Evolutionary conservation across 139 green algal species (phyloP).

Genomic region (Mesotaenium endlicherianum): DNA sequence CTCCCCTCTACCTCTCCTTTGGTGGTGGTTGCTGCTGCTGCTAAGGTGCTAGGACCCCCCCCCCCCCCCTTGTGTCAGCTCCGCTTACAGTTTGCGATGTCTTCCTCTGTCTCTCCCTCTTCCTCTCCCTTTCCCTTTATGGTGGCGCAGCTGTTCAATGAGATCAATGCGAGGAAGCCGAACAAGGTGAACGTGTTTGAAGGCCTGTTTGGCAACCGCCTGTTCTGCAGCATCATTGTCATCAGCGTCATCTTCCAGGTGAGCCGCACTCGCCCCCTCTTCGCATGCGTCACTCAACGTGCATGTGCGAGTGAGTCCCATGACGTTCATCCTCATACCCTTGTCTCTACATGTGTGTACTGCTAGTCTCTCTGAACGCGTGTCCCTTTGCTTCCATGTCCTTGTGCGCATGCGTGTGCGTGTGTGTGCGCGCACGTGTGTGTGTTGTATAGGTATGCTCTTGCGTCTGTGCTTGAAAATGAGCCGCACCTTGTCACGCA

Average conservation of each 20-base stretch:
- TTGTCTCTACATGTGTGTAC: not conserved
- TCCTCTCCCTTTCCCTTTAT: not conserved
- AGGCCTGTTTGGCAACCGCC: not conserved
- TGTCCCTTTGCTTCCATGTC: too few relatives aligned
- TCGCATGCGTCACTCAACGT: not conserved
- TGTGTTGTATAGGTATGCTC: too few relatives aligned
- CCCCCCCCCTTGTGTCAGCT: not conserved
- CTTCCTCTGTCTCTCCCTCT: not conserved
- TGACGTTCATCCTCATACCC: not conserved
- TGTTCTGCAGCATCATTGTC: constrained; percentile 16
- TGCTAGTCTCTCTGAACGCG: not conserved
- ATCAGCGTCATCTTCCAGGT: constrained; percentile 1
- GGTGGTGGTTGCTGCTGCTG: not conserved
- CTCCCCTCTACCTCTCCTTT: too few relatives aligned
- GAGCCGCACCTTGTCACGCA: too few relatives aligned
- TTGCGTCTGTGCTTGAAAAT: too few relatives aligned
- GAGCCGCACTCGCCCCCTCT: not conserved
- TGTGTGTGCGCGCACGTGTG: too few relatives aligned
- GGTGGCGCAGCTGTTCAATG: constrained; percentile 37
- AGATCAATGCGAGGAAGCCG: constrained; percentile 33
- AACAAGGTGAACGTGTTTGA: constrained; percentile 17
- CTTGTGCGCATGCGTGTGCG: too few relatives aligned
- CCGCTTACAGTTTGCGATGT: not conserved
- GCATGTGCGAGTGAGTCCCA: not conserved
- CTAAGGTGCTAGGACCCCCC: not conserved